phyloP scores from a whole-genome alignment of 2,329 filamentous ascomycete genomes.

The Neonectria ditissima region DNA sequence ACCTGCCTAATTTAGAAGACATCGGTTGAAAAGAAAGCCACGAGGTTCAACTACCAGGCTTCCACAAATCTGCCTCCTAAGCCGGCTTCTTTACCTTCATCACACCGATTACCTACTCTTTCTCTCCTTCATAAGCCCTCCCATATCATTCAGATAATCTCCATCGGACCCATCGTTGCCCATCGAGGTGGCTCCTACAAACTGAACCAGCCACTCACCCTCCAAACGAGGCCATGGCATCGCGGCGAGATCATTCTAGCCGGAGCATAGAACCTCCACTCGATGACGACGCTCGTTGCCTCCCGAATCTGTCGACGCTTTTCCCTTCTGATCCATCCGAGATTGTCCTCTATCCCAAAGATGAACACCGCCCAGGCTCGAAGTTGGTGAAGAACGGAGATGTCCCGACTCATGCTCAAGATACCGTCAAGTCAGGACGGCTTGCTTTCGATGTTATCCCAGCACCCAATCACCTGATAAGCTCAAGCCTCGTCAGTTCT shows the following conservation, averaged over 20 bases:
- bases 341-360: conserved; percentile 27
- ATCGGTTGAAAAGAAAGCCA: not conserved
- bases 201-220: not conserved
- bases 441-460: not conserved
- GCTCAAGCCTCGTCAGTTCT: conserved; percentile 31
- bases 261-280: conserved; percentile 36
- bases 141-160: not conserved
- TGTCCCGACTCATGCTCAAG: not conserved
- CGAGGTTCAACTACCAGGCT: not conserved
- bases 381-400: not conserved
- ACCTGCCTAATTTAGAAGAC: not conserved
- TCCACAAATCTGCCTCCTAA: not conserved
- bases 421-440: not conserved
- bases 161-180: conserved; percentile 3
- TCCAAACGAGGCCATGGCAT: not conserved
- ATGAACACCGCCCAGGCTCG: not conserved
- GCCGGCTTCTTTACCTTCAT: not conserved
- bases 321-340: conserved; percentile 29
- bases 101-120: not conserved
- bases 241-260: not conserved
- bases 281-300: conserved; percentile 28
- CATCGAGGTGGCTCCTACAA: not conserved
- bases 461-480: conserved; percentile 3
- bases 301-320: conserved; percentile 35
- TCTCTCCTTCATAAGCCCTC: not conserved